Evolutionary conservation across 192 early-diverging fungal genomes (phyloP), one percentile per base, ranked within the genome.

Genomic region (Dimargaris xerosporica): DNA sequence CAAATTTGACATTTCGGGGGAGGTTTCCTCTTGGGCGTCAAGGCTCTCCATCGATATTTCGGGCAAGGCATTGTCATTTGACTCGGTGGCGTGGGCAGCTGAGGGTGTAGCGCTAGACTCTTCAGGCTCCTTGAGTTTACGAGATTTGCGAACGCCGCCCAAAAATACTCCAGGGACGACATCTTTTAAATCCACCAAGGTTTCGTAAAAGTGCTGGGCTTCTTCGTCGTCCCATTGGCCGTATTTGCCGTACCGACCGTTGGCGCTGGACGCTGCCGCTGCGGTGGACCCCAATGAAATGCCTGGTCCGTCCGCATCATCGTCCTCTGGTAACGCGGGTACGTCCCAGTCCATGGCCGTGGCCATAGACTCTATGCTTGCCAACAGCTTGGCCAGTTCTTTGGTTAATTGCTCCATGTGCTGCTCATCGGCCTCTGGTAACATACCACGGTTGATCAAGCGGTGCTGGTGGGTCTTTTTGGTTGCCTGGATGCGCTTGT

Each of bases 191-290:
- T 96, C 87, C 41, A 88, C 67, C 5, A 98, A 62, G 39, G 83
- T 75, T 65, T 96, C 91, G 66, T 98, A 99, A 69, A 99, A 96
- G 50, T 75, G 71, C 48, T 85, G 79, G 28, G 85, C 83, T 45
- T 98, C 95, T 28, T 98, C 92, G 66, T 96, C 92, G 66, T 97
- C 94, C 90, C 94, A 99, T 23, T 84, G 69, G 28, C 82, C 83
- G 45, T 73, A 12, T 67, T 69, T 31, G 71, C 59, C 50, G 21
- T 52, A 52, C 50, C 50, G 50, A 52, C 9, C 21, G 50, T 52
- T 52, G 19, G 19, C 11, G 28, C 28, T 52, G 50, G 50, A 19
- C 10, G n/a, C 66, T 39, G 34, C 34, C 34, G 34, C 2, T 39
- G 34, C 34, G 7, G 34, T 39, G 34, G 7, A 7, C 2, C 34